A percentile compares a stretch with the other conserved stretches of the same genome.
Conservation (phyloP, 768 basidiomycete species). For the Suillus ampliporus region DNA sequence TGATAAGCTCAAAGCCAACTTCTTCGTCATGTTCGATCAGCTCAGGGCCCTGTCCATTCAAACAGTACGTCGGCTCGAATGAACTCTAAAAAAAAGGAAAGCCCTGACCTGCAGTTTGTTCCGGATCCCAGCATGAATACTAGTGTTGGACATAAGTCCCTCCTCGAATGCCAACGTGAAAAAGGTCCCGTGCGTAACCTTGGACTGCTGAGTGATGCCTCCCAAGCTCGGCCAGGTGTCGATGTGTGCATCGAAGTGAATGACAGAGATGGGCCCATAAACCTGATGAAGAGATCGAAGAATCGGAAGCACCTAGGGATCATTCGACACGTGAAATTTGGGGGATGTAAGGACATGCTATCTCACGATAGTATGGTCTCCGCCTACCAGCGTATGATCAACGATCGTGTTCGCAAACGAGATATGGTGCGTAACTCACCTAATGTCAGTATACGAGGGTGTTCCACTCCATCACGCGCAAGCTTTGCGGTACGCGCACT, state of each 20-base stretch:
- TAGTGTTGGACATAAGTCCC: conserved; percentile 67
- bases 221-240: conserved; percentile 48
- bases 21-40: conserved; percentile 62
- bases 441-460: conserved; percentile 72
- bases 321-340: background rate
- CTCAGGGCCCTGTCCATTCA: conserved; percentile 13
- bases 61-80: background rate
- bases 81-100: background rate
- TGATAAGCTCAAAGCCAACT: conserved; percentile 76
- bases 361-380: conserved; percentile 78
- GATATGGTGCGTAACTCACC: conserved; percentile 7
- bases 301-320: conserved; percentile 56
- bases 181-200: conserved; percentile 79
- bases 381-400: conserved; percentile 54
- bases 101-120: conserved; percentile 59
- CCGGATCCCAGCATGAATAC: conserved; percentile 81
- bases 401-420: background rate
- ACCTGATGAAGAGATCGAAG: conserved; percentile 72
- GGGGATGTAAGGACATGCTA: background rate
- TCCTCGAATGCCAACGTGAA: conserved; percentile 78
- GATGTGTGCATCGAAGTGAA: conserved; percentile 76
- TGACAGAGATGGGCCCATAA: conserved; percentile 77
- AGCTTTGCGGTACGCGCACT: conserved; percentile 25
- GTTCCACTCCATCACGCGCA: conserved; percentile 57
- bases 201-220: conserved; percentile 55